These are phyloP conservation scores for Penicillium sp. DNA, from an alignment of 2,329 filamentous ascomycete species.

Conservation along the genomic window DNA sequence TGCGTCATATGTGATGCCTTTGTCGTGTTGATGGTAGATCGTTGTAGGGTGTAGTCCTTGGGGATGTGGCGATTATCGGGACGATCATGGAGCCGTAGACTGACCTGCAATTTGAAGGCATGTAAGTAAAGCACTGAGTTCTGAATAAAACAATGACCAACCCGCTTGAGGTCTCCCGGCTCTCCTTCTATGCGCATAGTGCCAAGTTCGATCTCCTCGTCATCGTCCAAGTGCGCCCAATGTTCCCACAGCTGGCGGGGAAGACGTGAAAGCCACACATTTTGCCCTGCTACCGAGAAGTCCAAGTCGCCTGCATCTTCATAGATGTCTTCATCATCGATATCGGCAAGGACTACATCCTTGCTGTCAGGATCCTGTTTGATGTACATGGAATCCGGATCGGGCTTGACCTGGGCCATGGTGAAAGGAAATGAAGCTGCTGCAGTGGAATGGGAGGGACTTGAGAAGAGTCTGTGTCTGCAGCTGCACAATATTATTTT, in stretches of 20 bases:
- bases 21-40: conserved; percentile 52
- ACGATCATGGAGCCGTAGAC: conserved; percentile 61
- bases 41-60: conserved; percentile 77
- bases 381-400: conserved; percentile 38
- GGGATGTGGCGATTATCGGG: conserved; percentile 69
- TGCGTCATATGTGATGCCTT: conserved; percentile 48
- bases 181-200: conserved; percentile 59
- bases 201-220: conserved; percentile 75
- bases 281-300: conserved; percentile 46
- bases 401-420: conserved; percentile 38
- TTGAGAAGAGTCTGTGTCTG: conserved; percentile 1
- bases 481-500: too few relatives aligned
- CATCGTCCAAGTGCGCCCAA: conserved; percentile 69
- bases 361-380: conserved; percentile 40
- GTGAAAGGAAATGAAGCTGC: not conserved
- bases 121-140: conserved; percentile 9
- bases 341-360: conserved; percentile 29
- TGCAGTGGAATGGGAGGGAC: conserved; percentile 8
- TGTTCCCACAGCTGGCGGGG: conserved; percentile 75
- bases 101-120: conserved; percentile 51
- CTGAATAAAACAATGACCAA: conserved; percentile 18
- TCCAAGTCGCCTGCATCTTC: conserved; percentile 62
- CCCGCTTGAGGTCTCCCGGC: conserved; percentile 48
- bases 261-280: conserved; percentile 67
- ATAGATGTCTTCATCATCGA: conserved; percentile 63